Evolutionary conservation across 1,284 basidiomycete species (phyloP).

Genomic region (Termitomyces sp.): DNA sequence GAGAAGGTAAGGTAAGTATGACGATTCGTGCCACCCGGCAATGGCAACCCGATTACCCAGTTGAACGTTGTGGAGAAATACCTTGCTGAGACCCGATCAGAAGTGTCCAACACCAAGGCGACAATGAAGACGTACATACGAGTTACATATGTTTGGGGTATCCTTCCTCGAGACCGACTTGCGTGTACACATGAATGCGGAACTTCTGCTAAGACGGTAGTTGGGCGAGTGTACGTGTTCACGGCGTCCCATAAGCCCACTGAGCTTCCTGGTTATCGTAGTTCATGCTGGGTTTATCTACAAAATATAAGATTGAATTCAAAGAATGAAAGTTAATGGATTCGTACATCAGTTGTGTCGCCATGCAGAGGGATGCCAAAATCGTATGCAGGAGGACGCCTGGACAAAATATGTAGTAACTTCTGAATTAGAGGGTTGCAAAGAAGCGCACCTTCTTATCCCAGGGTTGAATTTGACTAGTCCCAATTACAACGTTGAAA

Average conservation of each 20-base stretch:
- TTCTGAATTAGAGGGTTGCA: too few relatives aligned
- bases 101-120: not conserved
- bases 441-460: too few relatives aligned
- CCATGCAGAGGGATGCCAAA: constrained; percentile 82
- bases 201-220: too few relatives aligned
- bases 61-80: constrained; percentile 97
- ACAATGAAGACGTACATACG: constrained; percentile 51
- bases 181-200: too few relatives aligned
- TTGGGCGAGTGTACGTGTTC: too few relatives aligned
- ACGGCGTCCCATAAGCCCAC: constrained; percentile 83
- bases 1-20: constrained; percentile 84
- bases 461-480: too few relatives aligned
- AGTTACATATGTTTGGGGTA: constrained; percentile 92
- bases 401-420: too few relatives aligned
- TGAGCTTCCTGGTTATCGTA: constrained; percentile 88
- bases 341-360: constrained; percentile 57
- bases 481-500: too few relatives aligned
- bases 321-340: not conserved
- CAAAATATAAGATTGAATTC: not conserved
- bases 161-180: constrained; percentile 91
- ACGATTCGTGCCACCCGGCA: too few relatives aligned
- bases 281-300: constrained; percentile 82
- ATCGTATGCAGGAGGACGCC: too few relatives aligned
- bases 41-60: constrained; percentile 74
- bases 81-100: constrained; percentile 50